Evolutionary conservation across 2,329 filamentous ascomycete genomes (phyloP).

Genomic region (Fusarium mexicanum): DNA sequence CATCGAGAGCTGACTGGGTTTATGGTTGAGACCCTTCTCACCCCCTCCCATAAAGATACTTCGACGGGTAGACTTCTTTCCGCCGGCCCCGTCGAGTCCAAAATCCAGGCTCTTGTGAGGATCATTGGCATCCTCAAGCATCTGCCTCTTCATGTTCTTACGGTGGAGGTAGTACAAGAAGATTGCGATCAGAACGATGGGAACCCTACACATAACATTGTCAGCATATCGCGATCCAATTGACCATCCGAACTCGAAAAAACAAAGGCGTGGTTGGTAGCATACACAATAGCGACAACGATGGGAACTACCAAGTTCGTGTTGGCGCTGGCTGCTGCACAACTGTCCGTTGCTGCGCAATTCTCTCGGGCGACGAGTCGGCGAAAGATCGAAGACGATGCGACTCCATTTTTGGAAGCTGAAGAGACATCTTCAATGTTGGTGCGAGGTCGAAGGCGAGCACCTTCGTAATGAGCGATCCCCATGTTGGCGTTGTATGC

Average conservation of each 20-base stretch:
- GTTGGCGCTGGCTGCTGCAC: conserved; percentile 63
- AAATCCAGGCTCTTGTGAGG: conserved; percentile 94
- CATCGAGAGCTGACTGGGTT: conserved; percentile 71
- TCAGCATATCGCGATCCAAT: conserved; percentile 28
- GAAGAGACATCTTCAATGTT: conserved; percentile 36
- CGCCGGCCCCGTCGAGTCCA: conserved; percentile 67
- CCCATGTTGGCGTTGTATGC: conserved; percentile 31
- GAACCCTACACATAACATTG: conserved; percentile 67
- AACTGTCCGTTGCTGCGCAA: conserved; percentile 52
- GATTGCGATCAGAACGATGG: conserved; percentile 71
- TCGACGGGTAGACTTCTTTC: conserved; percentile 48
- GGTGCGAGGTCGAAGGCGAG: conserved; percentile 43
- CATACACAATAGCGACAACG: conserved; percentile 76
- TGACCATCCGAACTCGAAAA: not conserved
- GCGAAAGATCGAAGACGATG: conserved; percentile 20
- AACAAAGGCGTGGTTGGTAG: conserved; percentile 37
- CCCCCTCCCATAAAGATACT: conserved; percentile 56
- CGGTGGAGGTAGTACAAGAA: conserved; percentile 83
- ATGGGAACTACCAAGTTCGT: conserved; percentile 69
- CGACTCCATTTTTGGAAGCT: not conserved
- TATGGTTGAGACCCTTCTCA: conserved; percentile 60
- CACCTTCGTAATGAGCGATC: conserved; percentile 28
- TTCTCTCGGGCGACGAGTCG: conserved; percentile 36
- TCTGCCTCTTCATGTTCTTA: conserved; percentile 76
- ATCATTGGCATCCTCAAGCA: conserved; percentile 82